These are phyloP conservation scores for Aspergillus sergii DNA, from an alignment of 2,329 filamentous ascomycete genomes.

Conservation along the genomic window DNA sequence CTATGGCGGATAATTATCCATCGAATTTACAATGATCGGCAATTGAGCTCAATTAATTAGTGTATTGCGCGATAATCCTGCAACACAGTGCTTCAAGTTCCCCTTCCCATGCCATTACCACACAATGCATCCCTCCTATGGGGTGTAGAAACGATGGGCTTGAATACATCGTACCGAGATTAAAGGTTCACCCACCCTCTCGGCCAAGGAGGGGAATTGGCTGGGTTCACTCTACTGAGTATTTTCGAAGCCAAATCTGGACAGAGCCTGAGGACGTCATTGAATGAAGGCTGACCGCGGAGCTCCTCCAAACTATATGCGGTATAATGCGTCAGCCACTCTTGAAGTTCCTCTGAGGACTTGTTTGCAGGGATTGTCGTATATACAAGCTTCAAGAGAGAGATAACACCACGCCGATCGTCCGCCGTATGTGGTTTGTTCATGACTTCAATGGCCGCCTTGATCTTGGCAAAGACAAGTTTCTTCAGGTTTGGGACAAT, in stretches of 20 bases:
- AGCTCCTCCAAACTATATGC: neutral
- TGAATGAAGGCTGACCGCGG: neutral
- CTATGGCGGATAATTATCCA: neutral
- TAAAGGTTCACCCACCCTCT: neutral
- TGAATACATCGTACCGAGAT: too few relatives aligned
- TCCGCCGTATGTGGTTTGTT: neutral
- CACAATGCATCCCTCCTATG: too few relatives aligned
- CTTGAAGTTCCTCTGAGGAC: neutral
- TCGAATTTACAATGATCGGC: neutral
- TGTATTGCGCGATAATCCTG: neutral
- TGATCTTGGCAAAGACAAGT: constrained; percentile 9
- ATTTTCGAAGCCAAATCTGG: neutral
- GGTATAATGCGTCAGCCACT: neutral
- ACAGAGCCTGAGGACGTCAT: neutral
- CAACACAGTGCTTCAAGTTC: neutral
- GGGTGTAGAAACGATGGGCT: neutral
- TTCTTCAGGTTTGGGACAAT: constrained; percentile 7
- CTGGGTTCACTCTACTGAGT: neutral
- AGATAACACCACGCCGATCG: neutral
- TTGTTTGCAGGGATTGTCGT: neutral
- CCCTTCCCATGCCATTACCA: neutral
- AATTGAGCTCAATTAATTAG: neutral
- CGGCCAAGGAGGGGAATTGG: neutral
- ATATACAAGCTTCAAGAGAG: neutral
- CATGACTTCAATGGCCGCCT: neutral